Evolutionary conservation across 495 filamentous ascomycete genomes (phyloP).

Genomic region (Neurospora sp.): DNA sequence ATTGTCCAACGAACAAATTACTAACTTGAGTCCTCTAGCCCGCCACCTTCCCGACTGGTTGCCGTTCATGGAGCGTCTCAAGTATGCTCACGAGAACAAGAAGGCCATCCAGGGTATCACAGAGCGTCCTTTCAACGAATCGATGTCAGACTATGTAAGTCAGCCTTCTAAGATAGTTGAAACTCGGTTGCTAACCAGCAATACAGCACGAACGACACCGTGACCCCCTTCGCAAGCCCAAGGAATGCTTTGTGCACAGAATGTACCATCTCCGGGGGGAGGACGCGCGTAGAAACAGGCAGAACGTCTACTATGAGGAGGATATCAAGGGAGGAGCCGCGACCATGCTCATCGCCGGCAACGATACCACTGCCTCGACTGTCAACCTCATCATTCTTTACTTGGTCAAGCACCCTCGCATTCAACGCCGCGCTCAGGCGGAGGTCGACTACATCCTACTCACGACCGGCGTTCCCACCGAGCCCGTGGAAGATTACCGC

Average conservation of each 20-base stretch:
- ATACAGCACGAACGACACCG: neutral
- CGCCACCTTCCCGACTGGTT: constrained; percentile 33
- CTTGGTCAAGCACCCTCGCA: constrained; percentile 33
- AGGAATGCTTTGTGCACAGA: neutral
- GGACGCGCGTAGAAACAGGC: constrained; percentile 3
- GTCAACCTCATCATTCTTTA: constrained; percentile 31
- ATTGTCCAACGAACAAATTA: neutral
- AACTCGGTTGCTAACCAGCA: neutral
- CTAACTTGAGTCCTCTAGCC: constrained; percentile 8
- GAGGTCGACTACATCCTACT: constrained; percentile 43
- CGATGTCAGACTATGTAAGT: constrained; percentile 17
- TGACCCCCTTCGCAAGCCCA: neutral
- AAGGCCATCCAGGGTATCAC: constrained; percentile 26
- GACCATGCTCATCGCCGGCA: constrained; percentile 40
- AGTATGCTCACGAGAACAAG: constrained; percentile 27
- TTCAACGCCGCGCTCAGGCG: constrained; percentile 43
- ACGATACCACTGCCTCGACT: constrained; percentile 36
- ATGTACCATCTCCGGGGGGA: neutral
- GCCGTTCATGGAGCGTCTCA: constrained; percentile 28
- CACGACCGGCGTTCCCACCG: neutral
- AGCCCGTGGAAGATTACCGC: neutral
- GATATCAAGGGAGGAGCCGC: constrained; percentile 41
- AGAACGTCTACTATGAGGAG: constrained; percentile 30
- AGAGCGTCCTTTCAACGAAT: constrained; percentile 19
- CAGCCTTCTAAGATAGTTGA: neutral